Evolutionary conservation across 768 basidiomycete species (phyloP), one percentile per base, ranked within the genome.

Genomic region (Tephrocybe sp.): DNA sequence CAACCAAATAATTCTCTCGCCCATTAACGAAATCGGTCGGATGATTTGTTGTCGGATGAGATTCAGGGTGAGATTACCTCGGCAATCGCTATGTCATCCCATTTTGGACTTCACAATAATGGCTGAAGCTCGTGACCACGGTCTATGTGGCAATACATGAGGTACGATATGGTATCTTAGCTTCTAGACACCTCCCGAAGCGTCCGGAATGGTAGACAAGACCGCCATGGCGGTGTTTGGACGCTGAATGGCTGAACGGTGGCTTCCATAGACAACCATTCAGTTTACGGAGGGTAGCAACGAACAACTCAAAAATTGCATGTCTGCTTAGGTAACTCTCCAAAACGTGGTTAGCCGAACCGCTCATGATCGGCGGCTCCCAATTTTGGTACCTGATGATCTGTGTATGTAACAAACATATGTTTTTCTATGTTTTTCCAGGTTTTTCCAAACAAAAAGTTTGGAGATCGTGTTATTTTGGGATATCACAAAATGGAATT

Each of bases 1-100:
- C 54, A 54, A 55, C 49, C 55, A 36, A 56, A 53, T 46, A 61
- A 55, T 57, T 60, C 44, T 45, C 45, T 59, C 45, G 47, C 33
- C 39, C 40, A 49, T 33, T 42, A 42, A 47, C 31, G 31, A 29
- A 13, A 46, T 38, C 25, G 33, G 19, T 37, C 51, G 39, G 42
- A 40, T 16, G 30, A 49, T 50, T 49, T 42, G 49, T 38, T 42
- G 45, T 19, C 23, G 45, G 25, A 22, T 36, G 27, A 42, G 33
- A 49, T 33, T 34, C 33, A 34, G 33, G 33, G 37, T 38, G 37
- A 38, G 37, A 36, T 15, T 13, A 31, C 27, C 33, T 52, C 50
- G 55, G 50, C 47, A 40, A 50, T 49, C 41, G 22, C 42, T 45
- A 31, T 21, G 25, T 38, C 24, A 33, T 31, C 24, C 42, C 27